Base-by-base conservation (phyloP, 805 yeast genomes). In the Candida adriatica region DNA sequence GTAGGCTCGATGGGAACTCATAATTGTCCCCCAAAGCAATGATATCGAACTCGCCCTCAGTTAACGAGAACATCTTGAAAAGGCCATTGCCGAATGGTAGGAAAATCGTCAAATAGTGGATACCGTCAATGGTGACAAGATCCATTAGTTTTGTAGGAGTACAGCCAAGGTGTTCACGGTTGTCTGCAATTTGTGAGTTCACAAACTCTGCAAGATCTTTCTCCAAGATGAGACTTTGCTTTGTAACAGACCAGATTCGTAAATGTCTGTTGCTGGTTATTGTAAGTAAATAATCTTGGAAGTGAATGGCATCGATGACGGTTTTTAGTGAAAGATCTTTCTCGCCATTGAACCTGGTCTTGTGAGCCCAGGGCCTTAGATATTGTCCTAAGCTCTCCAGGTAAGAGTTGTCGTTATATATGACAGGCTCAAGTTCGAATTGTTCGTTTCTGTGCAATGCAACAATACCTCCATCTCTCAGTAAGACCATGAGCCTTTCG, bases 381-480 rank as follows among this genome's bases (percentile, higher is more conserved):
- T 61, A 37, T 18, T 43, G 52, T 4, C 61, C 56, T 25, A 56
- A 41, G 42, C 54, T 55, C 40, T 53, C 64, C 23, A 61, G 47
- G 42, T 64, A 73, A 9, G 74, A 55, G 45, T 65, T 44, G 58
- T 79, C 87, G 36, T 66, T 69, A 52, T 80, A 81, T 18, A 74
- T 56, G 27, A 51, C 54, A 8, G 70, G 72, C 35, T 59, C 71
- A 25, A 60, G 52, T 6, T 35, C 38, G 16, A 40, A 39, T n/a
- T 24, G 23, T 33, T 13, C 38, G 22, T 30, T 36, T 39, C 50
- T 55, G 18, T 48, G 47, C 35, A 81, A 60, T 27, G 75, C 77
- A 30, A 85, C 56, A 25, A 87, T 52, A 2, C 88, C 85, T 16
- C 96, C 96, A 56, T 88, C 94, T 26, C 67, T 65, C 29, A 87